Evolutionary conservation across 1,284 basidiomycete species (phyloP).

Genomic region (Somion occarium): DNA sequence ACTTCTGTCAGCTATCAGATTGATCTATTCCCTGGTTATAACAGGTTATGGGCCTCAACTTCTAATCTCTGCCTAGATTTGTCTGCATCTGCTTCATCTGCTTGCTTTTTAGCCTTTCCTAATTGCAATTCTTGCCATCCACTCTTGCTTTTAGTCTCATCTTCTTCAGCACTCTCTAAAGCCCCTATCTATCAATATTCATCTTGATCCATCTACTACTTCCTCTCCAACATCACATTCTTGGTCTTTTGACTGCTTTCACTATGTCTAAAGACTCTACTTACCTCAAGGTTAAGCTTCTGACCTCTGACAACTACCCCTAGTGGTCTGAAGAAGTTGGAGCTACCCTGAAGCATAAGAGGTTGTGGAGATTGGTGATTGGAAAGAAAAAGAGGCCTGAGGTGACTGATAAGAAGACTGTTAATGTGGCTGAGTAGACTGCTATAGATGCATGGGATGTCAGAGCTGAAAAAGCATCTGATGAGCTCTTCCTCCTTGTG

Average conservation of each 20-base stretch:
- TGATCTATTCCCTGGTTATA: too few relatives aligned
- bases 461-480: constrained; percentile 1
- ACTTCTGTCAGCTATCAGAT: too few relatives aligned
- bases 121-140: neutral
- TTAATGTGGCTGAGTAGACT: neutral
- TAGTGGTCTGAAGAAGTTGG: constrained; percentile 2
- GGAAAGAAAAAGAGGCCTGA: neutral
- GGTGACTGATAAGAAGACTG: neutral
- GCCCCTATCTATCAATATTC: neutral
- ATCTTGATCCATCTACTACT: neutral
- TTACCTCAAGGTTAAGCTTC: neutral
- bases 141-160: too few relatives aligned
- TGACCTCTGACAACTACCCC: constrained; percentile 4
- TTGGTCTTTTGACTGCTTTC: neutral
- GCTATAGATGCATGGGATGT: neutral
- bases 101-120: too few relatives aligned
- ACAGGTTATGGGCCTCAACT: too few relatives aligned
- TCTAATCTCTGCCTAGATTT: too few relatives aligned
- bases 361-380: constrained; percentile 1
- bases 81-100: too few relatives aligned
- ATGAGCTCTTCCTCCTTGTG: neutral
- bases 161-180: neutral
- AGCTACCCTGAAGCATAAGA: neutral
- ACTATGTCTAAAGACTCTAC: neutral
- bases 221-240: neutral